Conservation (phyloP, 192 early-diverging fungal species). For the Coemansia biformis region DNA sequence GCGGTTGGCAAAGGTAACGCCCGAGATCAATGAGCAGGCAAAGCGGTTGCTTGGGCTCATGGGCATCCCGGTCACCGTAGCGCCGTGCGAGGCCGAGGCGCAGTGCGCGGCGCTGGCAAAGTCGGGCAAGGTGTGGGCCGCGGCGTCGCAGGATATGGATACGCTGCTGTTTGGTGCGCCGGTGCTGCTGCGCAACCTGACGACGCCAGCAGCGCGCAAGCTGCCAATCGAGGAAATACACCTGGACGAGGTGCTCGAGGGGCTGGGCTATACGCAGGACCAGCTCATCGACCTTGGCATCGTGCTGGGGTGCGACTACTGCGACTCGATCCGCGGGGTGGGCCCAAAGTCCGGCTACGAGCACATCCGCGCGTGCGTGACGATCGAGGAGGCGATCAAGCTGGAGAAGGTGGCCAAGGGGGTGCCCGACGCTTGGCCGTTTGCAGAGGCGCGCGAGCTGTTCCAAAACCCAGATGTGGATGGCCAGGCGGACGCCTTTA, state of each 20-base stretch:
- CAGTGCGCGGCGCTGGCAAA: conserved; percentile 92
- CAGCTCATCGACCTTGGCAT: conserved; percentile 98
- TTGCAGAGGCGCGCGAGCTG: conserved; percentile 78
- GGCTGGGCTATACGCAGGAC: conserved; percentile 65
- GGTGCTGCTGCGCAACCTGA: conserved; percentile 85
- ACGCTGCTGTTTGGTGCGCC: conserved; percentile 91
- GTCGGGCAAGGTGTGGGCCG: conserved; percentile 87
- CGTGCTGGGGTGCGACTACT: conserved; percentile 96
- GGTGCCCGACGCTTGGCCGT: conserved; percentile 87
- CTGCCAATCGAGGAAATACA: conserved; percentile 87
- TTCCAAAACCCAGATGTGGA: conserved; percentile 78
- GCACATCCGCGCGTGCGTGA: conserved; percentile 78
- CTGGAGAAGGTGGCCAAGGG: conserved; percentile 73
- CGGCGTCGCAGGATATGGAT: conserved; percentile 98
- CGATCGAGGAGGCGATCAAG: conserved; percentile 73
- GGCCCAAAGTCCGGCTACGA: conserved; percentile 81
- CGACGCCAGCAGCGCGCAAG: conserved; percentile 84
- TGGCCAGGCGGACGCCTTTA: conserved; percentile 57
- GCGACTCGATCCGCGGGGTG: conserved; percentile 88
- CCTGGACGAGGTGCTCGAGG: conserved; percentile 73
- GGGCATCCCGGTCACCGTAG: conserved; percentile 90
- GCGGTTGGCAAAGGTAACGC: conserved; percentile 86
- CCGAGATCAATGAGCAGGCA: conserved; percentile 91
- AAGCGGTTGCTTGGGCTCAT: conserved; percentile 80
- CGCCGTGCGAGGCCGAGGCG: conserved; percentile 96